Evolutionary conservation across 225 moss, liverwort and hornwort species (phyloP).

Genomic region (Lunularia cruciata): DNA sequence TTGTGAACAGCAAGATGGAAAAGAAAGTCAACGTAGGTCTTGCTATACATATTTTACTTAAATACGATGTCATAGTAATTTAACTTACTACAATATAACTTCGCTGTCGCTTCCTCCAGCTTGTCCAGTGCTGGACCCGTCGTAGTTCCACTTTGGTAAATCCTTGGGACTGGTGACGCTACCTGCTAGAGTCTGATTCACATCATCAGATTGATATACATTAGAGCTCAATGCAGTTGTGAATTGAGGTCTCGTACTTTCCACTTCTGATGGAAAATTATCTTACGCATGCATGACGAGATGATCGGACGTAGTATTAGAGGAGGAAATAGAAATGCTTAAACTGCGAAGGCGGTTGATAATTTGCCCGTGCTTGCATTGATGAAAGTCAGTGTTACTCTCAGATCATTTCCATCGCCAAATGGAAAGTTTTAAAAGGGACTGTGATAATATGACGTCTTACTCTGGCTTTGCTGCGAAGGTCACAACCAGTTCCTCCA

Average conservation of each 20-base stretch:
- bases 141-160: slow-evolving; percentile 58
- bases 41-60: too few species aligned
- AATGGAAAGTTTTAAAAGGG: background rate
- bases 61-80: background rate
- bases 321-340: too few species aligned
- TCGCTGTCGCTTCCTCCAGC: slow-evolving; percentile 49
- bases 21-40: too few species aligned
- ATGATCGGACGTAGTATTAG: too few species aligned
- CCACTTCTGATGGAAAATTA: background rate
- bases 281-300: background rate
- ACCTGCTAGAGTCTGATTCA: slow-evolving; percentile 37
- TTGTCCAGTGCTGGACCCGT: slow-evolving; percentile 59
- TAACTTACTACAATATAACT: slow-evolving; percentile 50
- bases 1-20: too few species aligned
- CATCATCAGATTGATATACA: too few species aligned
- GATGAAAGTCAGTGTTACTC: too few species aligned
- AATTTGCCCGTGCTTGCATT: background rate
- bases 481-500: slow-evolving; percentile 14
- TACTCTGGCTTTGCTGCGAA: slow-evolving; percentile 27
- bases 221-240: too few species aligned
- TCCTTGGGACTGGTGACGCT: slow-evolving; percentile 33
- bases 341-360: too few species aligned
- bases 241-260: too few species aligned
- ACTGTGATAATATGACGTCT: background rate
- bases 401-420: background rate